phyloP scores from a whole-genome alignment of 495 filamentous ascomycete genomes.

The Penicillium canariense region DNA sequence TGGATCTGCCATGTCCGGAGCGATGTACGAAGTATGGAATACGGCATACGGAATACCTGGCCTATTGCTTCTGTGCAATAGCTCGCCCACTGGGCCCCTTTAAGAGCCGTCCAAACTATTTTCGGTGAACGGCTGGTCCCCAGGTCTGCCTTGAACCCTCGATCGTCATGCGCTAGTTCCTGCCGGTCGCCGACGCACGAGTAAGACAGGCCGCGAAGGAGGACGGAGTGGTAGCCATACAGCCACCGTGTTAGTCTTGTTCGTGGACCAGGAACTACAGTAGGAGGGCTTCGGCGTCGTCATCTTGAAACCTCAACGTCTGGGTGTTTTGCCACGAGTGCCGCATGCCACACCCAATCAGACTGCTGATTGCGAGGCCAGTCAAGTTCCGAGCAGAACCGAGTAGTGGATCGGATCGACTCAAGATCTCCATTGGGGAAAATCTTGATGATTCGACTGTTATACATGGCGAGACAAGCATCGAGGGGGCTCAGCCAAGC shows the following conservation, averaged over 20 bases:
- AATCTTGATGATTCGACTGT: not conserved
- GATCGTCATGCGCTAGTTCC: conserved; percentile 18
- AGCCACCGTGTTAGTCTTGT: not conserved
- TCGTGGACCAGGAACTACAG: too few species aligned
- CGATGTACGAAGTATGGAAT: too few species aligned
- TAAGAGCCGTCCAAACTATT: not conserved
- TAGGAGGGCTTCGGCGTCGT: not conserved
- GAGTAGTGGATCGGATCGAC: not conserved
- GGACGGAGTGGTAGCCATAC: not conserved
- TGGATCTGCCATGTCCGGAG: too few species aligned
- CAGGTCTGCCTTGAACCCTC: conserved; percentile 11
- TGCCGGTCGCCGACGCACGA: too few species aligned
- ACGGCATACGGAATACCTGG: too few species aligned
- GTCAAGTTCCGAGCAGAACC: not conserved
- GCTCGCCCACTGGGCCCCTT: not conserved
- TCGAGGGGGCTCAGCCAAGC: not conserved
- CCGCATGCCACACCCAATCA: not conserved
- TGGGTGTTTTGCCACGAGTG: not conserved
- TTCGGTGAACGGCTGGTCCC: conserved; percentile 9
- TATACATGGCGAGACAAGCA: not conserved
- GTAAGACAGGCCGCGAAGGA: too few species aligned
- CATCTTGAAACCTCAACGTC: not conserved
- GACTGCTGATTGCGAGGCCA: not conserved
- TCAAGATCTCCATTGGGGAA: too few species aligned
- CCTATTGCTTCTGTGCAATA: not conserved